A percentile compares a stretch with the other conserved stretches of the same genome.
These are phyloP conservation scores for Amanita pseudoporphyria DNA, from an alignment of 768 basidiomycete genomes.

Conservation along the genomic window DNA sequence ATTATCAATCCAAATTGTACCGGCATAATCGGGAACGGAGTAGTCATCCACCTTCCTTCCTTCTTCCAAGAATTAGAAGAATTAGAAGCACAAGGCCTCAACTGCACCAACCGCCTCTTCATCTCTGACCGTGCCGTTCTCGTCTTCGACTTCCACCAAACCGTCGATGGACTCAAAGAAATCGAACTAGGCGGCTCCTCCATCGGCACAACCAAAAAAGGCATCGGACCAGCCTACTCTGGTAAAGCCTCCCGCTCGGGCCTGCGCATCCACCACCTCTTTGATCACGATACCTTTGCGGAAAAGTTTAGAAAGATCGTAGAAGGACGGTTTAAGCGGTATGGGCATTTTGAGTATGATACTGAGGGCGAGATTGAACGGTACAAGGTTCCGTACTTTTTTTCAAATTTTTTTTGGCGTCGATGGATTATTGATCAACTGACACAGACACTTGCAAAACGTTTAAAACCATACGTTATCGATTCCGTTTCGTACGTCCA, in stretches of 20 bases:
- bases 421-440: background rate
- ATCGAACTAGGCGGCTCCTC: constrained; percentile 91
- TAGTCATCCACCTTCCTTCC: constrained; percentile 94
- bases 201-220: constrained; percentile 97
- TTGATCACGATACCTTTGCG: constrained; percentile 78
- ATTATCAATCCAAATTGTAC: constrained; percentile 79
- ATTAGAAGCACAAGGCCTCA: constrained; percentile 75
- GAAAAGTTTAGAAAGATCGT: constrained; percentile 91
- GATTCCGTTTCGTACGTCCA: constrained; percentile 87
- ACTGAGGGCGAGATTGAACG: constrained; percentile 92
- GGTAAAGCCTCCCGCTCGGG: constrained; percentile 96
- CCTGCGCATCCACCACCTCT: constrained; percentile 92
- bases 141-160: constrained; percentile 99
- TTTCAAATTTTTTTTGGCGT: background rate
- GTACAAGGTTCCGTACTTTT: constrained; percentile 59
- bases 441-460: constrained; percentile 65
- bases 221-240: constrained; percentile 98
- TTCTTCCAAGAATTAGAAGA: constrained; percentile 92
- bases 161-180: constrained; percentile 97
- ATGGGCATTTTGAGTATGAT: constrained; percentile 96
- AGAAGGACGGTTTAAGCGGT: constrained; percentile 96
- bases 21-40: constrained; percentile 86
- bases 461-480: constrained; percentile 79
- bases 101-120: constrained; percentile 77
- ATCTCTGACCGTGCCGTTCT: constrained; percentile 95